Base-by-base conservation (phyloP, 2,329 filamentous ascomycete species). In the Colletotrichum graminicola region DNA sequence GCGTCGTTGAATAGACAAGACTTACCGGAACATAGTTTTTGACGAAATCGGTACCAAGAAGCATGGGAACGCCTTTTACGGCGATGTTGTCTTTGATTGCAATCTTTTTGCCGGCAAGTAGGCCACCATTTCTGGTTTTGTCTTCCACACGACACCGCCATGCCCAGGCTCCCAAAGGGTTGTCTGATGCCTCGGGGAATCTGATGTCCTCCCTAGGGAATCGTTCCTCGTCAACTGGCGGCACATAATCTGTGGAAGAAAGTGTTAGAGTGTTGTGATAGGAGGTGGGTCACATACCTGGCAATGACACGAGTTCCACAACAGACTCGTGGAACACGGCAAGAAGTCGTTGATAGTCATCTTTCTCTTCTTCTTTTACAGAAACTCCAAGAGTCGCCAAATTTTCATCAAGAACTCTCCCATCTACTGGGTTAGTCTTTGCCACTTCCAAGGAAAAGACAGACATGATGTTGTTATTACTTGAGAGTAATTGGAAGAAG, bases 151-250 rank as follows among this genome's bases (percentile, higher is more conserved):
- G 71, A 45, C 78, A 80, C 49, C 75, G 71, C 68, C 80, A 78
- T 34, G 78, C 79, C 80, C 80, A 81, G 1, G 78, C 80, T 59
- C 81, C 80, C 10, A 80, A 59, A 0, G 77, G 78, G 60, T 81
- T 81, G 14, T 78, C 75, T 11, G 74, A 59, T 5, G 72, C 39
- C 1, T 39, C 60, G 4, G 77, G 76, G 26, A 65, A 65, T 34
- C 21, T 34, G n/a, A 65, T 26, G 10, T 57, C n/a, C 32, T 65
- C 39, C 5, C 62, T 56, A 1, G 62, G 62, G 16, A 65, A 65
- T 23, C 62, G 34, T 14, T 47, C 29, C 21, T 45, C 39, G 3
- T 65, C 62, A n/a, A 65, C 52, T 1, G 23, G 52, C 23, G 62
- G 62, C 26, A 65, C 51, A 26, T 65, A 65, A 18, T 65, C 62